Conservation (phyloP, 495 filamentous ascomycete genomes). For the Parathielavia hyrcaniae region DNA sequence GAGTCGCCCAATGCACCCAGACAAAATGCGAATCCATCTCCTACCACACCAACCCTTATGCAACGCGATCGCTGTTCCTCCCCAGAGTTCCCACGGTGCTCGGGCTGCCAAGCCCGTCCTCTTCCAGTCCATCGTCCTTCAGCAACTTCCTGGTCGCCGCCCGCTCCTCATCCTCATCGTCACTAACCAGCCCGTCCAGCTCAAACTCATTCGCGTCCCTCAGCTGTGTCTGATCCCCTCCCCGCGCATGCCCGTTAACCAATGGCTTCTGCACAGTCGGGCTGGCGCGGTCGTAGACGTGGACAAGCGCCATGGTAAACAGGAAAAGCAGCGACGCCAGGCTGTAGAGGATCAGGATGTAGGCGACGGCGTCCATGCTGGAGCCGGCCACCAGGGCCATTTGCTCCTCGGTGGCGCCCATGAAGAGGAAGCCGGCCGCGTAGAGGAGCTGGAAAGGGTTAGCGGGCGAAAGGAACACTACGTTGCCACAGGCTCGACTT, state of each 20-base stretch:
- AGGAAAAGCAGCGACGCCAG: constrained; percentile 87
- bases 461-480: neutral
- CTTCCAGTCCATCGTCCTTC: constrained; percentile 28
- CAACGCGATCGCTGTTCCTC: constrained; percentile 27
- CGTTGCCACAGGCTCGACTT: too few species aligned
- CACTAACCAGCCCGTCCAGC: constrained; percentile 81
- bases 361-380: constrained; percentile 80
- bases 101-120: constrained; percentile 34
- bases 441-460: constrained; percentile 61
- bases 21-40: neutral
- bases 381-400: constrained; percentile 68
- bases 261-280: constrained; percentile 18
- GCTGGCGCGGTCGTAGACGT: constrained; percentile 63
- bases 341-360: constrained; percentile 84
- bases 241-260: constrained; percentile 21
- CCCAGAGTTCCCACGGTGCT: constrained; percentile 39
- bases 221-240: constrained; percentile 42
- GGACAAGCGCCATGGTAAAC: constrained; percentile 75
- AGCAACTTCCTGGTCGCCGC: constrained; percentile 37
- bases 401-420: constrained; percentile 95
- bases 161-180: constrained; percentile 60
- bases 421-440: constrained; percentile 92
- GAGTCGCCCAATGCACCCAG: neutral
- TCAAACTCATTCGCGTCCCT: constrained; percentile 87
- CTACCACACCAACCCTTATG: constrained; percentile 5